Base-by-base conservation (phyloP, 305 asterid species). In the Solanum aculeatissimum region DNA sequence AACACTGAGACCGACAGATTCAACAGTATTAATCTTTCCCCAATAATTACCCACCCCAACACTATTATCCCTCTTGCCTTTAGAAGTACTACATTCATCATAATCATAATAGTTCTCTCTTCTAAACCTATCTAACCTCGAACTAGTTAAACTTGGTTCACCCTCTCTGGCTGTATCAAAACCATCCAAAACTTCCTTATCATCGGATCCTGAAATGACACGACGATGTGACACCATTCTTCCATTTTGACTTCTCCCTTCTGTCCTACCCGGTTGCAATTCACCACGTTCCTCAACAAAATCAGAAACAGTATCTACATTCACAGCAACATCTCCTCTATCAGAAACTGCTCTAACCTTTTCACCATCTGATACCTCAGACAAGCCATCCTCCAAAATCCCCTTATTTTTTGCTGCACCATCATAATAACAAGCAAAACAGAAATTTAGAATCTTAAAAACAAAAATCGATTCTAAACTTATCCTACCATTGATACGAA, bases 321-420 rank as follows among this genome's bases (percentile, higher is more conserved):
- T 83, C 38, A 66, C 53, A 82, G 68, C 49, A 55, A 53, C 83
- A 35, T 57, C 88, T 40, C 79, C 89, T 87, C 91, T 91, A 82
- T 85, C 94, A 38, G 91, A 65, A 86, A 83, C 75, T 69, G 82
- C 89, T 82, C 81, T 72, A 74, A 74, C 87, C 82, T 89, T 89
- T 3, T 87, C 91, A 53, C 83, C 89, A 83, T 88, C 92, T 54
- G 93, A 85, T 77, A 86, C 70, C 91, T 91, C 92, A n/a, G 88
- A 81, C 85, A 84, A 72, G 29, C 91, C 90, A 87, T 91, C 94
- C 14, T 90, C 94, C 78, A 85, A 18, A 84, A 70, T 47, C 86
- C 90, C 98, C 85, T 89, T 92, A 85, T 83, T 91, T 66, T 92
- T 91, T 1, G 96, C 99, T 96, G 94, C 58, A 72, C 32, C 83